Percentiles rank a stretch among this genome's conserved stretches.
These are phyloP conservation scores for Byssochlamys sp. DNA, from an alignment of 2,329 filamentous ascomycete species.

Conservation along the genomic window DNA sequence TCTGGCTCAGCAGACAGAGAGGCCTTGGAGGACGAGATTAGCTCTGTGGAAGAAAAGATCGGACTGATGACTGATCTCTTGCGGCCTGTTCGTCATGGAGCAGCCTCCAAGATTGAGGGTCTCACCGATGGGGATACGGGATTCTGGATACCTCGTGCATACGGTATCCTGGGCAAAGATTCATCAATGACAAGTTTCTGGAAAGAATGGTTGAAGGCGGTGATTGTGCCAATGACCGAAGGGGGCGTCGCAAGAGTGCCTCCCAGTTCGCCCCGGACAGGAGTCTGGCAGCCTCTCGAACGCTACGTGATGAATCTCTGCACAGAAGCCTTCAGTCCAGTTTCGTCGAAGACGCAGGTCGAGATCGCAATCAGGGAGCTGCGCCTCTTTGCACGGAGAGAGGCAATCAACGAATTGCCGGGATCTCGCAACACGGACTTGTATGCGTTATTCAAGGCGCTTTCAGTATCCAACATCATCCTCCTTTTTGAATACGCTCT, in stretches of 20 bases:
- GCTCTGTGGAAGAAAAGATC: slow-evolving; percentile 93
- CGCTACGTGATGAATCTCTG: slow-evolving; percentile 95
- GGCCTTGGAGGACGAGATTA: slow-evolving; percentile 83
- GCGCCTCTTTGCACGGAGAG: slow-evolving; percentile 82
- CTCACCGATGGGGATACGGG: slow-evolving; percentile 90
- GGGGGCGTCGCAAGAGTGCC: slow-evolving; percentile 74
- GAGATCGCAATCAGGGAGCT: slow-evolving; percentile 83
- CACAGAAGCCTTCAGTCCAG: slow-evolving; percentile 83
- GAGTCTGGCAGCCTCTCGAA: slow-evolving; percentile 91
- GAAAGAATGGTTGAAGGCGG: slow-evolving; percentile 94
- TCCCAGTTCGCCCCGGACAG: slow-evolving; percentile 77
- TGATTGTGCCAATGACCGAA: slow-evolving; percentile 92
- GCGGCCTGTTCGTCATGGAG: slow-evolving; percentile 81
- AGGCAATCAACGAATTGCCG: slow-evolving; percentile 84
- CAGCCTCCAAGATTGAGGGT: slow-evolving; percentile 93
- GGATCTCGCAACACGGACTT: slow-evolving; percentile 84
- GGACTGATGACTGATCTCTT: slow-evolving; percentile 91
- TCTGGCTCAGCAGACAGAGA: slow-evolving; percentile 78
- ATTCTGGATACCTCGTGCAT: slow-evolving; percentile 88
- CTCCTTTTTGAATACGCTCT: slow-evolving; percentile 87
- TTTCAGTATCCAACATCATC: slow-evolving; percentile 86
- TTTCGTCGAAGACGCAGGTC: slow-evolving; percentile 89
- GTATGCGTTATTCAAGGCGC: slow-evolving; percentile 79
- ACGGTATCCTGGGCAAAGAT: slow-evolving; percentile 83
- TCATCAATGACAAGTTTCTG: slow-evolving; percentile 77